phyloP scores from a whole-genome alignment of 176 grass and related monocot species.

The Stipa capillata region DNA sequence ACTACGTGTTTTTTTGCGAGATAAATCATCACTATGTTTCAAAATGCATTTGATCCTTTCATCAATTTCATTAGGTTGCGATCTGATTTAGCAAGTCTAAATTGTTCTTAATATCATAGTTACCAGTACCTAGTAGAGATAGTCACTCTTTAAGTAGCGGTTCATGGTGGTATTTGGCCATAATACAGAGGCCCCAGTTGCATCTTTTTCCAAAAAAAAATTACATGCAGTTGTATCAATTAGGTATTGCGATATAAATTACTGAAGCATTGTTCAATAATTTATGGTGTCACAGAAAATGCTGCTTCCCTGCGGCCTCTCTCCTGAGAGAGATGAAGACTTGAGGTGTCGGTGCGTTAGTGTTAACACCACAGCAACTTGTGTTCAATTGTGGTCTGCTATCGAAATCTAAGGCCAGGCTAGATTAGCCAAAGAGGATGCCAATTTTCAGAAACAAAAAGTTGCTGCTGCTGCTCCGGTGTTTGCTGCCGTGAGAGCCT shows the following conservation, averaged over 20 bases:
- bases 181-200: background rate
- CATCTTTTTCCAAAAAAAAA: background rate
- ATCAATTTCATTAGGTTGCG: background rate
- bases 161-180: background rate
- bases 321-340: constrained; percentile 75
- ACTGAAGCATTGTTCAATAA: background rate
- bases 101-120: background rate
- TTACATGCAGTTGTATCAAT: background rate
- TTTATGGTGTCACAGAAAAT: constrained; percentile 70
- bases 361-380: background rate
- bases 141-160: background rate
- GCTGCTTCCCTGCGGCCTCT: constrained; percentile 61
- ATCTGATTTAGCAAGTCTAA: background rate
- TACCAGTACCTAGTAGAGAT: background rate
- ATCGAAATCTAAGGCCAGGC: background rate
- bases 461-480: too few relatives aligned
- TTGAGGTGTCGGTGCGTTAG: background rate
- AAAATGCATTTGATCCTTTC: background rate
- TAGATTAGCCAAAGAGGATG: background rate
- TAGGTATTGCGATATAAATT: background rate
- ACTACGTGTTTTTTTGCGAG: too few relatives aligned
- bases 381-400: background rate
- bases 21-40: too few relatives aligned
- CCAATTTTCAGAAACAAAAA: too few relatives aligned
- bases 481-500: too few relatives aligned